These are phyloP conservation scores for Gossypium davidsonii DNA, from an alignment of 441 rosid species.

Conservation along the genomic window DNA sequence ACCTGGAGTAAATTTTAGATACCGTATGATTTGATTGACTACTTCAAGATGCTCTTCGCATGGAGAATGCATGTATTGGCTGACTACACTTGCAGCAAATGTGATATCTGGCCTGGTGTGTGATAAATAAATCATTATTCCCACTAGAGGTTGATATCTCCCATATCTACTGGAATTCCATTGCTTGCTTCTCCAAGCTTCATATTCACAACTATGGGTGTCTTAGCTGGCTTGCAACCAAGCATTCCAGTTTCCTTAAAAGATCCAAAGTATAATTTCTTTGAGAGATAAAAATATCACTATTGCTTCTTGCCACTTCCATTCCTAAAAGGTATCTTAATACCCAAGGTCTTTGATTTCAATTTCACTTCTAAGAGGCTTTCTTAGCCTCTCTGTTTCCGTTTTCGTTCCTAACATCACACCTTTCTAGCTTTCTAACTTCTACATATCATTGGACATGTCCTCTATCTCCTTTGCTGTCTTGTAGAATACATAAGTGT, in stretches of 20 bases:
- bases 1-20: background rate
- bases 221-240: background rate
- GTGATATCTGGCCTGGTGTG: background rate
- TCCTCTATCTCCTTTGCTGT: background rate
- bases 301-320: background rate
- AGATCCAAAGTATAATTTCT: background rate
- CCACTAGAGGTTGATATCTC: background rate
- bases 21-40: background rate
- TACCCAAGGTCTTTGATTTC: background rate
- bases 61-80: background rate
- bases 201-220: background rate
- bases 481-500: background rate
- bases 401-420: background rate
- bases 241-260: background rate
- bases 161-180: background rate
- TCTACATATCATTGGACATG: background rate
- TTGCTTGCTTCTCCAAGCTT: background rate
- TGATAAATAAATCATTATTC: background rate
- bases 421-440: background rate
- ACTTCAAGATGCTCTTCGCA: background rate
- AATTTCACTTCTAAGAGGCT: background rate
- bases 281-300: background rate
- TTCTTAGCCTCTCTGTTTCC: background rate
- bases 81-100: background rate
- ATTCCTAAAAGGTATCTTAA: background rate